Evolutionary conservation across 495 filamentous ascomycete genomes (phyloP).

Genomic region (Neurospora tetraspora): DNA sequence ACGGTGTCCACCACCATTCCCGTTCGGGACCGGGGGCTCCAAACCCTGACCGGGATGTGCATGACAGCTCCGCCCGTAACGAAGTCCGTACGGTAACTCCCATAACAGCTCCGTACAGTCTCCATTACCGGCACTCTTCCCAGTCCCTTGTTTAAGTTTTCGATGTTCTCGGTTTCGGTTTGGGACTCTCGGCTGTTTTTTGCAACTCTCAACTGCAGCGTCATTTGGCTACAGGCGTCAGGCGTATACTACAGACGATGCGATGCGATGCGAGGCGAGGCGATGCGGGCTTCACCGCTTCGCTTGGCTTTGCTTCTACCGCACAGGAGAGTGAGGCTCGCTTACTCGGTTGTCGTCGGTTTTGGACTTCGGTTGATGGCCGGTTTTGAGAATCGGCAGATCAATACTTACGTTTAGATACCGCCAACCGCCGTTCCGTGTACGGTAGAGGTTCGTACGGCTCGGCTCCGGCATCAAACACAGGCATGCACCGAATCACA

Average conservation of each 20-base stretch:
- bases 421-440: too few relatives aligned
- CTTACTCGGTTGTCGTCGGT: background rate
- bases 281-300: background rate
- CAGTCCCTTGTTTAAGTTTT: background rate
- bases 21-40: background rate
- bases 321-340: background rate
- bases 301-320: background rate
- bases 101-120: background rate
- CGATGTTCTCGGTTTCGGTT: background rate
- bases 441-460: too few relatives aligned
- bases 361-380: background rate
- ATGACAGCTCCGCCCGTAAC: background rate
- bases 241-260: background rate
- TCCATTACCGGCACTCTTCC: background rate
- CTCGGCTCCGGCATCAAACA: too few relatives aligned
- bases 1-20: background rate
- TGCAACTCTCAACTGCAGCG: background rate
- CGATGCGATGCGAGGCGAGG: background rate
- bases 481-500: too few relatives aligned
- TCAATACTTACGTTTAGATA: too few relatives aligned
- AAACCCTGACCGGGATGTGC: background rate
- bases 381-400: background rate
- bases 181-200: background rate
- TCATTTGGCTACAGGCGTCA: background rate
- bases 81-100: background rate